These are phyloP conservation scores for Populus nigra DNA, from an alignment of 345 rosid genomes.

Conservation along the genomic window DNA sequence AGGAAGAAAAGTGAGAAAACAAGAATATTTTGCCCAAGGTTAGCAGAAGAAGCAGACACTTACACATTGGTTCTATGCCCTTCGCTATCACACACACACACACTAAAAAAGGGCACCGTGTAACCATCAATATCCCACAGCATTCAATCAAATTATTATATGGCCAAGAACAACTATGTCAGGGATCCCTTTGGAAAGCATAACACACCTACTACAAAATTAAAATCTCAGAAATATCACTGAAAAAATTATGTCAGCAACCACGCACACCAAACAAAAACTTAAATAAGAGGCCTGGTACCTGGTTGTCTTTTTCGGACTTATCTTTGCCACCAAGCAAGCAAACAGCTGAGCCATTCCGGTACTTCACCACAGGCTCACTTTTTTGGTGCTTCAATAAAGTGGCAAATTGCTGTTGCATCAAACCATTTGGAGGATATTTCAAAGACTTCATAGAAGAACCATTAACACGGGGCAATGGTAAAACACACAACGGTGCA, in stretches of 20 bases:
- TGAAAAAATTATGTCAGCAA: not conserved
- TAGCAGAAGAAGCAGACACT: not conserved
- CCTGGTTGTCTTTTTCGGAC: slow-evolving; percentile 47
- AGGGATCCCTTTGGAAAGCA: too few relatives aligned
- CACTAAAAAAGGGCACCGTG: not conserved
- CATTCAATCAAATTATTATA: too few relatives aligned
- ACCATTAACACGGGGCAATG: not conserved
- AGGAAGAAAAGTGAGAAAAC: not conserved
- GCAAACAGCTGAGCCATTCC: slow-evolving; percentile 39
- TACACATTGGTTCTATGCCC: too few relatives aligned
- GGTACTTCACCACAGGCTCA: slow-evolving; percentile 20
- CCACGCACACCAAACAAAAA: not conserved
- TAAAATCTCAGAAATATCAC: not conserved
- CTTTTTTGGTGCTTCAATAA: slow-evolving; percentile 20
- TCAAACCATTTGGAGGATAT: slow-evolving; percentile 12
- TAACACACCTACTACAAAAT: not conserved
- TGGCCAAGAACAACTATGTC: too few relatives aligned
- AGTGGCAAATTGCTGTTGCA: slow-evolving; percentile 23
- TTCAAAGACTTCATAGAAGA: slow-evolving; percentile 10
- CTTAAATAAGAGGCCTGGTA: not conserved
- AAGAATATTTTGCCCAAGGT: not conserved
- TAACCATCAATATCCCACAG: too few relatives aligned
- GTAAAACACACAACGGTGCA: slow-evolving; percentile 2
- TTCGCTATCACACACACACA: not conserved
- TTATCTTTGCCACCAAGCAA: slow-evolving; percentile 65